Base-by-base conservation (phyloP, 116 monocot genomes). In the Zostera marina region DNA sequence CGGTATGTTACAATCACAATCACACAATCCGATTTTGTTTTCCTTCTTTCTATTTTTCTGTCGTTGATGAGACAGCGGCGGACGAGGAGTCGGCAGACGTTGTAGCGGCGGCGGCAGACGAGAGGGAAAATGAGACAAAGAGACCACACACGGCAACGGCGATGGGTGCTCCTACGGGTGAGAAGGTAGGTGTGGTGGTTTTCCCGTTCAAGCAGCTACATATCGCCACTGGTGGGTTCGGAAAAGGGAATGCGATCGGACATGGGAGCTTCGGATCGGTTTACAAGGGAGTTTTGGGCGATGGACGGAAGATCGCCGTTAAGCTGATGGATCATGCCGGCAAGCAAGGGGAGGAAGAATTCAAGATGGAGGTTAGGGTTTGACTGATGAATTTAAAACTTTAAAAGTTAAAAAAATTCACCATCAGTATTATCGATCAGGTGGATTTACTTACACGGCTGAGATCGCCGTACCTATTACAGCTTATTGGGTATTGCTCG, bases 241-340 rank as follows among this genome's bases (percentile, higher is more conserved):
- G 78, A 25, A 86, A 79, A 69, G 73, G 71, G 13, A 79, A 79
- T 61, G 74, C 83, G 54, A 69, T 86, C 11, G 90, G 98, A 8
- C 78, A 86, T 20, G 98, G 98, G 22, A 90, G 98, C 69, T 98
- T 98, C 54, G 98, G 98, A 16, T 78, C 83, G 17, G 98, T 98
- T 7, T 90, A 86, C 63, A 72, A 68, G 53, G 98, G 90, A 4
- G 63, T 79, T 17, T 76, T 98, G 41, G 52, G 76, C 4, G 90
- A 90, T 66, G 90, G 90, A 43, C 69, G 86, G 68, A 86, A 81
- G 75, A 77, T 90, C 48, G 98, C 90, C 11, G 90, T 90, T 47
- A 98, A 98, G 81, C 75, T 90, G 40, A 98, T 98, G 98, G 98
- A 98, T 64, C 81, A 49, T 8, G 70, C 67, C 3, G 90, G 98